A percentile compares a stretch with the other conserved stretches of the same genome.
phyloP scores from a whole-genome alignment of 2,329 filamentous ascomycete species.

The Diaporthe sp. region DNA sequence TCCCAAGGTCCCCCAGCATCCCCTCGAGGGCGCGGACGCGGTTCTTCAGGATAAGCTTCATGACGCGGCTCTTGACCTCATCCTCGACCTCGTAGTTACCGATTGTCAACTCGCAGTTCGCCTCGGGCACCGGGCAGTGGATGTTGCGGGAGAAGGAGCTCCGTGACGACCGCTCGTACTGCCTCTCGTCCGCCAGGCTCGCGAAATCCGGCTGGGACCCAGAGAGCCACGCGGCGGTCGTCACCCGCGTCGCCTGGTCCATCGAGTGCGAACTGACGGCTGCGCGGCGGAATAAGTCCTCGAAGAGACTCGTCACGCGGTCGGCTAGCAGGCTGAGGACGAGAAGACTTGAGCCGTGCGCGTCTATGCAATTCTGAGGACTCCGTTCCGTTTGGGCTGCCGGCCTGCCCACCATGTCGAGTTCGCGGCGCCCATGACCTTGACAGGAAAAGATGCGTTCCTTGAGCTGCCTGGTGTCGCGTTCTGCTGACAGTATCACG shows the following conservation, averaged over 20 bases:
- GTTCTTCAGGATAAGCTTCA: neutral
- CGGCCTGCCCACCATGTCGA: too few relatives aligned
- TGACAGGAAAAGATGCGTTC: conserved; percentile 9
- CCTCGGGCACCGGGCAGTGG: conserved; percentile 2
- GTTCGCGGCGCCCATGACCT: neutral
- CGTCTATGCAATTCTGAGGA: neutral
- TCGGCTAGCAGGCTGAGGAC: neutral
- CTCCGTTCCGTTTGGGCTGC: too few relatives aligned
- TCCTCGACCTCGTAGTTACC: neutral
- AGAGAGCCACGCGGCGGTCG: neutral
- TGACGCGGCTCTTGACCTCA: neutral
- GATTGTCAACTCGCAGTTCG: conserved; percentile 9
- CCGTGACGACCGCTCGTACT: neutral
- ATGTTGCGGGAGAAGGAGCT: neutral
- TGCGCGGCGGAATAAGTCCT: neutral
- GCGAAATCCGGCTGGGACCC: neutral
- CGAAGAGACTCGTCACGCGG: neutral
- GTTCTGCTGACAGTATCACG: neutral
- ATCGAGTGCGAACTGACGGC: conserved; percentile 7
- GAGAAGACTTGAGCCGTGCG: neutral
- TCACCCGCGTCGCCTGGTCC: neutral
- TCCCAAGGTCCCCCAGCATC: neutral
- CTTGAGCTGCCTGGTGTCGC: neutral
- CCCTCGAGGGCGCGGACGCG: neutral
- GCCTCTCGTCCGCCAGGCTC: neutral